A percentile compares a stretch with the other conserved stretches of the same genome.
These are phyloP conservation scores for Colletotrichum orbiculare DNA, from an alignment of 2,329 filamentous ascomycete species.

Conservation along the genomic window DNA sequence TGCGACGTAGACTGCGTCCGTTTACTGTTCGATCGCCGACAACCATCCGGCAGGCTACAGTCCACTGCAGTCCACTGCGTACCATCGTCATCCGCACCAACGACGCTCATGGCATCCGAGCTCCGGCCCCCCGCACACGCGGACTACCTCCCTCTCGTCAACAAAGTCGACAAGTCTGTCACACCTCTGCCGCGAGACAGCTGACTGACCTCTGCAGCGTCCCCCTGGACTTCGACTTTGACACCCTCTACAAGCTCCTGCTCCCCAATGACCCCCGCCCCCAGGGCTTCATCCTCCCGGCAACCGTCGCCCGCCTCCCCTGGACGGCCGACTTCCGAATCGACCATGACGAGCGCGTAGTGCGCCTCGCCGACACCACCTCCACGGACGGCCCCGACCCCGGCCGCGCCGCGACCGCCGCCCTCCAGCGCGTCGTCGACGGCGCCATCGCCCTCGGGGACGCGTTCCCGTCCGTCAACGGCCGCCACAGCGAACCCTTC, in stretches of 20 bases:
- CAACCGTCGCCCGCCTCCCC: conserved; percentile 58
- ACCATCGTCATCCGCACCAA: too few relatives aligned
- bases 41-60: too few relatives aligned
- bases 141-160: conserved; percentile 45
- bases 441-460: conserved; percentile 45
- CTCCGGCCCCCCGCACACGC: background rate
- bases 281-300: conserved; percentile 62
- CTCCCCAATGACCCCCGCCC: conserved; percentile 57
- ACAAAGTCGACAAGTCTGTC: conserved; percentile 55
- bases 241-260: conserved; percentile 58
- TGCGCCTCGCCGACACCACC: conserved; percentile 46
- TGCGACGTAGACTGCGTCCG: too few relatives aligned
- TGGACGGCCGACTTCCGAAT: conserved; percentile 55
- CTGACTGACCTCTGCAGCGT: conserved; percentile 49
- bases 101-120: background rate
- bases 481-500: conserved; percentile 56
- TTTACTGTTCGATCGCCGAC: too few relatives aligned
- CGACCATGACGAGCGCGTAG: conserved; percentile 44
- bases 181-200: conserved; percentile 1
- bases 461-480: conserved; percentile 52
- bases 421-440: conserved; percentile 54
- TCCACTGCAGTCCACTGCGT: background rate
- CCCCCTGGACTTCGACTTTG: conserved; percentile 55
- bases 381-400: conserved; percentile 39
- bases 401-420: conserved; percentile 47